Evolutionary conservation across 2,329 filamentous ascomycete species (phyloP).

Genomic region (Myriosclerotinia duriaeana): DNA sequence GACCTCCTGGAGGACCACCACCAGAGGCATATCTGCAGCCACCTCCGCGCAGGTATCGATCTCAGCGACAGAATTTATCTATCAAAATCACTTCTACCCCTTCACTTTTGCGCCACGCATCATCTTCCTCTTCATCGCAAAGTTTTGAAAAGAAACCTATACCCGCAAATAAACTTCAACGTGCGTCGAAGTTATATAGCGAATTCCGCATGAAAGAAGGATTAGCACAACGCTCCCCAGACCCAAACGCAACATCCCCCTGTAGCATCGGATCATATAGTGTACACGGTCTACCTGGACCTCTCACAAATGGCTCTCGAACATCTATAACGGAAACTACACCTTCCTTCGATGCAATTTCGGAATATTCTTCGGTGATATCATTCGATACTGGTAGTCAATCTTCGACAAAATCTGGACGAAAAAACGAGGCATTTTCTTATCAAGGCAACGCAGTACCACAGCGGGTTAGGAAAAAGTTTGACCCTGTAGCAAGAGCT

Average conservation of each 20-base stretch:
- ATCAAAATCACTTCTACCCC: not conserved
- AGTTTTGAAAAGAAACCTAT: conserved; percentile 28
- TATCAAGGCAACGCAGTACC: conserved; percentile 35
- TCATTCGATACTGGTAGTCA: conserved; percentile 34
- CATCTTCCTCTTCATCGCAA: conserved; percentile 17
- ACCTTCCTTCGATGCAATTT: conserved; percentile 26
- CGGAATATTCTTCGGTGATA: conserved; percentile 37
- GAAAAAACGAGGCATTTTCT: conserved; percentile 27
- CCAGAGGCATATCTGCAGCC: not conserved
- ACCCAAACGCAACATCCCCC: conserved; percentile 24
- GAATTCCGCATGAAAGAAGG: conserved; percentile 31
- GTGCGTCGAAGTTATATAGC: conserved; percentile 33
- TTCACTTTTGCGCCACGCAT: conserved; percentile 26
- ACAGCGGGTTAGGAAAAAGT: conserved; percentile 29
- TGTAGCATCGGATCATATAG: conserved; percentile 26
- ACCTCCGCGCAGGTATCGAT: not conserved
- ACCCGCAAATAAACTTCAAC: conserved; percentile 29
- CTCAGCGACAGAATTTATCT: not conserved
- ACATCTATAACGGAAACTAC: conserved; percentile 30
- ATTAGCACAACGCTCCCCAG: conserved; percentile 28
- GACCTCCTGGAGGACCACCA: not conserved
- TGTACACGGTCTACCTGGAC: conserved; percentile 26
- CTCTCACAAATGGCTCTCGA: conserved; percentile 29
- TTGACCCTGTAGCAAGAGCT: conserved; percentile 31
- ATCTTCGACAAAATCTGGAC: conserved; percentile 23